Evolutionary conservation across 257 asterid genomes (phyloP), one percentile per base, ranked within the genome.

Genomic region (Scutellaria baicalensis): DNA sequence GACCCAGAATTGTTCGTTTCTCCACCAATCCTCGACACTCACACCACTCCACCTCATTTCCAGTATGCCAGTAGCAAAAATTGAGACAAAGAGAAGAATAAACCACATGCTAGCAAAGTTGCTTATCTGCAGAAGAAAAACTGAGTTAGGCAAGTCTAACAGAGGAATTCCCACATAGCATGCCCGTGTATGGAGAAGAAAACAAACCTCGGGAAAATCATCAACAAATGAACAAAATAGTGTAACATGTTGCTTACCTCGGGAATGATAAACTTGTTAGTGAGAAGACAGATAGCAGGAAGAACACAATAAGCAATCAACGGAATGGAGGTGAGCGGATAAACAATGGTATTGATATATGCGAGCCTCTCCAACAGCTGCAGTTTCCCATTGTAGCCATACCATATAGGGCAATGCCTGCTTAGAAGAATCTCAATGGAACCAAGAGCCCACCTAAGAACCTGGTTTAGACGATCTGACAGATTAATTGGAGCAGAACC

Each of bases 401-500:
- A 89, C 98, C 98, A 92, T 75, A 92, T 84, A 4, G 96, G 98
- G 66, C 96, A 89, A 88, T 92, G 98, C 78, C 95, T 77, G 68
- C 98, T 92, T 43, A 92, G 82, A 64, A 89, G 81, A 72, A 92
- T 92, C 75, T 92, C 98, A 60, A 92, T 80, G 70, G 98, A 92
- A 10, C 98, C 98, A 42, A 92, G 77, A 56, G 98, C 98, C 98
- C 98, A 92, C 39, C 97, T 83, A 64, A 92, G 98, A 51, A 92
- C 97, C 80, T 92, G 98, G 82, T 92, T 88, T 66, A 92, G 77
- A 78, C 97, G 94, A 83, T 92, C 98, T 0, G 98, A 92, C 72
- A 92, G 89, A 86, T 88, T 92, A 82, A 90, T 89, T 48, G 98
- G 98, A 45, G 98, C 97, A 2, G 96, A 92, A 59, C 98, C 98